A percentile compares a stretch with the other conserved stretches of the same genome.
Conservation (phyloP, 805 yeast genomes). For the Metschnikowia lochheadii region DNA sequence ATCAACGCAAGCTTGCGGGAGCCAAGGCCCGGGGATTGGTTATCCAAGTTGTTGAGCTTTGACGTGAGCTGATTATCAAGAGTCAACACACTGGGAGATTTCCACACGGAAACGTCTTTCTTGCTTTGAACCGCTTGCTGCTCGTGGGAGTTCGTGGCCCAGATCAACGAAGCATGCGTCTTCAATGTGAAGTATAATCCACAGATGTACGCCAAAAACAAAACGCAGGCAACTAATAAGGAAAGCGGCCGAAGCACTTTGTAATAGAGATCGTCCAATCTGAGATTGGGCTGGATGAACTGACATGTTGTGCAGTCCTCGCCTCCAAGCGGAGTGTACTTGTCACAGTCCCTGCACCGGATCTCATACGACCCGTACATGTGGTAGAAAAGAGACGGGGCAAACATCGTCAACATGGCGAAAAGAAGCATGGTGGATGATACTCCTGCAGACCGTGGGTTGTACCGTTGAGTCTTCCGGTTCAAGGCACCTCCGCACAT, state of each 20-base stretch:
- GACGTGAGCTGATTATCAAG: constrained; percentile 15
- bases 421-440: constrained; percentile 92
- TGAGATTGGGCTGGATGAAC: constrained; percentile 71
- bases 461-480: constrained; percentile 90
- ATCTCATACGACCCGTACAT: constrained; percentile 85
- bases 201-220: constrained; percentile 79
- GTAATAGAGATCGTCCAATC: constrained; percentile 62
- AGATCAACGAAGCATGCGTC: constrained; percentile 94
- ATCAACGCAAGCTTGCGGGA: neutral
- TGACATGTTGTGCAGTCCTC: constrained; percentile 66
- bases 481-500: constrained; percentile 97
- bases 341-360: constrained; percentile 56
- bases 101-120: constrained; percentile 22
- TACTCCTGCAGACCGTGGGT: constrained; percentile 95
- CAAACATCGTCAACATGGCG: constrained; percentile 85
- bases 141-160: constrained; percentile 59
- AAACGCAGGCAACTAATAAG: constrained; percentile 68
- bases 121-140: constrained; percentile 18
- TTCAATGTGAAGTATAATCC: constrained; percentile 91
- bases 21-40: neutral
- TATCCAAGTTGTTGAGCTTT: neutral
- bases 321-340: constrained; percentile 6
- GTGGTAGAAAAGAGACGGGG: constrained; percentile 87
- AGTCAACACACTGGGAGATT: constrained; percentile 40
- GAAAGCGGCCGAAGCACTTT: constrained; percentile 79